These are phyloP conservation scores for Coemansia sp. DNA, from an alignment of 192 early-diverging fungal genomes.

Conservation along the genomic window DNA sequence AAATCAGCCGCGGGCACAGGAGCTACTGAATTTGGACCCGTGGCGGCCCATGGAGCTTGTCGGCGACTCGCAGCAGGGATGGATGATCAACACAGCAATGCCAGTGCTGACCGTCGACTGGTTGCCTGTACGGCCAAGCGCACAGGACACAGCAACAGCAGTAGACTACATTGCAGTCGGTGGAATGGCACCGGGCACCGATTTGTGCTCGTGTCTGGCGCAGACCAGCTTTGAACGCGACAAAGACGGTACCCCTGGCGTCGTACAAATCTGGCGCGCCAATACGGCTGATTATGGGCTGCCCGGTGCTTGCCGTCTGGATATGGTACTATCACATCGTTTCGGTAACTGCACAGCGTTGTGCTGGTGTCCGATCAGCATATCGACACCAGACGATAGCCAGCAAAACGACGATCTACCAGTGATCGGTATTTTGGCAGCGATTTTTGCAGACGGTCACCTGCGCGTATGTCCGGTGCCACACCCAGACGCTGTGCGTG, in stretches of 20 bases:
- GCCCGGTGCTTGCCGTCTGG: conserved; percentile 15
- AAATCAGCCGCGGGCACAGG: background rate
- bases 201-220: background rate
- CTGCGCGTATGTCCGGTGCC: conserved; percentile 41
- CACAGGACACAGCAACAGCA: background rate
- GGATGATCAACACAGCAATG: conserved; percentile 25
- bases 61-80: background rate
- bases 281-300: background rate
- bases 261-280: conserved; percentile 39
- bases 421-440: conserved; percentile 29
- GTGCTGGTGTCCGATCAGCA: conserved; percentile 45
- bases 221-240: conserved; percentile 10
- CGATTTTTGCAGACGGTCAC: conserved; percentile 43
- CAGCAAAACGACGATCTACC: background rate
- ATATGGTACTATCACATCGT: conserved; percentile 23
- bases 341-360: conserved; percentile 37
- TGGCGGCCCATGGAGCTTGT: background rate
- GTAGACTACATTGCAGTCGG: conserved; percentile 33
- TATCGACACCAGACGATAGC: background rate
- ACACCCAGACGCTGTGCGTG: conserved; percentile 2
- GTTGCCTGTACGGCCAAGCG: conserved; percentile 15
- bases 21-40: background rate
- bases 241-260: conserved; percentile 21
- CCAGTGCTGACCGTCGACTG: conserved; percentile 33
- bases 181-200: conserved; percentile 15